Evolutionary conservation across 2,329 filamentous ascomycete species (phyloP), one percentile per base, ranked within the genome.

Genomic region (Coniochaeta ligniaria): DNA sequence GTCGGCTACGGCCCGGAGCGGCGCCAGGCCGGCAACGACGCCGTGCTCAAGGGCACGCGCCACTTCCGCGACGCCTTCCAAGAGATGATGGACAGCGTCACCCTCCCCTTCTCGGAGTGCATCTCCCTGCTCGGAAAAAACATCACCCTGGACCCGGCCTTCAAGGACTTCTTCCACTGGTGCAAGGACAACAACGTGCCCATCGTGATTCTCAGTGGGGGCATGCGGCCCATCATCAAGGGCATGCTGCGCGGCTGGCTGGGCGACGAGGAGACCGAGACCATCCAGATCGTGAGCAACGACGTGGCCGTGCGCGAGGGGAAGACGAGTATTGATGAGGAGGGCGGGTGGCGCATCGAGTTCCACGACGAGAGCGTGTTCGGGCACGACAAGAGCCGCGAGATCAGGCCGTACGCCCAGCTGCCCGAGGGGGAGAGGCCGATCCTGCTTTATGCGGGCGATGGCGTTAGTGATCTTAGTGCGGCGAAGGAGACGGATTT

Each of bases 331-430:
- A 89, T 96, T 71, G 88, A 95, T 67, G 85, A 92, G 58, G 85
- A 90, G 71, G 85, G 85, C 20, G 94, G 92, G 33, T 99, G 95
- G 95, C 80, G 88, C 70, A 94, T 99, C 67, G 80, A 85, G 61
- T 99, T 88, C 76, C 92, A 92, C 70, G 93, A 99, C 72, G 91
- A 94, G 63, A 91, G 89, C 71, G 83, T 87, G 61, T 96, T 96
- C 69, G 95, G 95, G n/a, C 95, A 99, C 72, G 94, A 99, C 81
- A 99, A 99, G 84, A 93, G 89, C 28, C 80, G 94, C 59, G 91
- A 95, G 72, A 92, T 99, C 69, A 86, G 91, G 65, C 92, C 92
- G 58, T 98, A 98, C 76, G 88, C 89, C 2, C 80, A 85, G 28
- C 80, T 96, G 50, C 86, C 91, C 0, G 80, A 80, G 73, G 66